Conservation (phyloP, 2,329 filamentous ascomycete species). For the Colletotrichum cordylinicola region DNA sequence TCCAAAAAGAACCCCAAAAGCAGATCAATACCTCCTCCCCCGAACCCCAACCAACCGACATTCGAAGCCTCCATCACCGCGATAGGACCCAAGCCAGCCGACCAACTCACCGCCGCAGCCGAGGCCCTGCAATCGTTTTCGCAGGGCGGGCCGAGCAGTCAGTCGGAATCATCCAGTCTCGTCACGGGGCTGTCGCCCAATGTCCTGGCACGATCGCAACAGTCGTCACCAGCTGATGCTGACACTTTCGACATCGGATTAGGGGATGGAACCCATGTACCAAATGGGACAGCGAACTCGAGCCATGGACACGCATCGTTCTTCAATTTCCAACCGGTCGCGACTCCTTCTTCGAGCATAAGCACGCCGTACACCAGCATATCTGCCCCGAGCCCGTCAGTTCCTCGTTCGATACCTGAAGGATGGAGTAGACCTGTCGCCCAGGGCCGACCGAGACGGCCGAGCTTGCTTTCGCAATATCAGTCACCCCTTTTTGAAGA, state of each 20-base stretch:
- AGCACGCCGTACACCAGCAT: neutral
- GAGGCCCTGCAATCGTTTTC: neutral
- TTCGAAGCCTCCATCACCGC: neutral
- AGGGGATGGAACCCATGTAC: neutral
- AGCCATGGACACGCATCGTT: neutral
- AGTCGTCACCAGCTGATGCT: neutral
- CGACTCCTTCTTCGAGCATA: neutral
- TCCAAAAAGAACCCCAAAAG: neutral
- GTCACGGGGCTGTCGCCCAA: neutral
- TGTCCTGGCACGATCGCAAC: neutral
- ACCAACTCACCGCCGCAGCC: neutral
- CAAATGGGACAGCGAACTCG: neutral
- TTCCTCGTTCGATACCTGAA: neutral
- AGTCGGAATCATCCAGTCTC: neutral
- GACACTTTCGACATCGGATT: neutral
- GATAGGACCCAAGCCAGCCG: neutral
- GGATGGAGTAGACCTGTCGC: neutral
- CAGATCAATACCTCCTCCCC: neutral
- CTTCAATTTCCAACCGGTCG: neutral
- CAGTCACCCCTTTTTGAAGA: neutral
- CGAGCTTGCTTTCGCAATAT: neutral
- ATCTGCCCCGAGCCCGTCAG: neutral
- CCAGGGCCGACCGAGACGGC: neutral
- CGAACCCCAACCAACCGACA: neutral
- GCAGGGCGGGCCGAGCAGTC: neutral